These are phyloP conservation scores for Clarireedia homoeocarpa DNA, from an alignment of 2,329 filamentous ascomycete species.

Conservation along the genomic window DNA sequence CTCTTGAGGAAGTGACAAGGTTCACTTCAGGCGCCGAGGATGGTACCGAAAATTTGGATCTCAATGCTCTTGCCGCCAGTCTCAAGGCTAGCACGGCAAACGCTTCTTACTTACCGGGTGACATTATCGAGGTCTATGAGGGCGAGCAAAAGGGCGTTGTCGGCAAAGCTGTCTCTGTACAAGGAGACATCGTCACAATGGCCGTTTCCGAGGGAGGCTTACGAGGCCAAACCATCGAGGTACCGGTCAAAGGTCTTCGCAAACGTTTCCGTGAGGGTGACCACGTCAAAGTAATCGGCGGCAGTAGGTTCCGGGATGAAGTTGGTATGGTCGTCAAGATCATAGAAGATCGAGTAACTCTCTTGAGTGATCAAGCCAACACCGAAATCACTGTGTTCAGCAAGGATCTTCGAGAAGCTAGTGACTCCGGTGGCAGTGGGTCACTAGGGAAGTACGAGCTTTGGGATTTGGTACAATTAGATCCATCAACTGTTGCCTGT, in stretches of 20 bases:
- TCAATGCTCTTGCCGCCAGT: slow-evolving; percentile 83
- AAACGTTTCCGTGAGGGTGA: slow-evolving; percentile 92
- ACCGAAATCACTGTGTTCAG: slow-evolving; percentile 96
- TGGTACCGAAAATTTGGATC: slow-evolving; percentile 86
- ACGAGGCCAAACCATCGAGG: slow-evolving; percentile 77
- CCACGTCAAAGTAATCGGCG: slow-evolving; percentile 97
- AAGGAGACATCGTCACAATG: slow-evolving; percentile 87
- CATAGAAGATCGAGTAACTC: slow-evolving; percentile 81
- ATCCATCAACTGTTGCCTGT: slow-evolving; percentile 85
- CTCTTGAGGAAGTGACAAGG: slow-evolving; percentile 89
- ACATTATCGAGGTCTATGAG: slow-evolving; percentile 92
- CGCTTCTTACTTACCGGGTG: slow-evolving; percentile 82
- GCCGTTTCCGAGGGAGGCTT: slow-evolving; percentile 77
- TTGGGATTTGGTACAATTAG: slow-evolving; percentile 89
- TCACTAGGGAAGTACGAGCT: slow-evolving; percentile 83
- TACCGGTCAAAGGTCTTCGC: slow-evolving; percentile 82
- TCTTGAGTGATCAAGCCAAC: slow-evolving; percentile 88
- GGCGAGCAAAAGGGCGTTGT: slow-evolving; percentile 90
- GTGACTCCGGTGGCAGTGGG: slow-evolving; percentile 81
- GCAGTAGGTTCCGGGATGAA: slow-evolving; percentile 88
- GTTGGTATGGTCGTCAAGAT: slow-evolving; percentile 96
- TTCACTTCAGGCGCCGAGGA: slow-evolving; percentile 86
- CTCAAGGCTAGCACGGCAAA: slow-evolving; percentile 76
- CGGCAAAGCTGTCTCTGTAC: slow-evolving; percentile 78
- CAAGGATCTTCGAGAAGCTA: slow-evolving; percentile 89